Base-by-base conservation (phyloP, 306 rosid genomes). In the Trifolium fragiferum region DNA sequence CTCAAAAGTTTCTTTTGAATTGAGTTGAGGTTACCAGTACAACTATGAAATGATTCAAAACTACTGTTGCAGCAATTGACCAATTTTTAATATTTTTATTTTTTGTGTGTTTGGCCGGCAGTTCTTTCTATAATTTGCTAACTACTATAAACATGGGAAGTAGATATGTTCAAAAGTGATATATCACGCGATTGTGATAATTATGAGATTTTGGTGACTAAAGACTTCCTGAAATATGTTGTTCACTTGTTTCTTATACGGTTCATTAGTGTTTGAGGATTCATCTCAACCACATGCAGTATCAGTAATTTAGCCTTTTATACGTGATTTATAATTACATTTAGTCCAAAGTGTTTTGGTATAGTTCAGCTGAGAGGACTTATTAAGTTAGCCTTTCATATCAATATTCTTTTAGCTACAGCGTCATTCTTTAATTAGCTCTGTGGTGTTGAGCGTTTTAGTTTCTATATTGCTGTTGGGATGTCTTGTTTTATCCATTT, bases 401-500 rank as follows among this genome's bases (percentile, higher is more conserved):
- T 66, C 74, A 1, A 33, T 35, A 58, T 74, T 74, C 59, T 64
- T 79, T 32, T 46, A 60, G 30, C 46, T 15, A 35, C 5, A 32
- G 54, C 30, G 6, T 61, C 57, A 53, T 54, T 72, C 35, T 43
- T 46, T 33, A 47, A 47, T 15, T 15, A 60, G 66, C 14, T 57
- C 47, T 61, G 10, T 62, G 13, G 43, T 51, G 68, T 38, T 38
- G 41, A 16, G 38, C 43, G 63, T 60, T 20, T 59, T 50, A 25
- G 68, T 60, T 74, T 80, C 72, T 60, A 14, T 20, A 27, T 68
- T 68, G 59, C 43, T 61, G 70, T 38, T 11, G 51, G 50, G 35
- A 49, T 68, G 18, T 59, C 59, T 60, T 47, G 71, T 67, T 59
- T 59, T 40, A 58, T 38, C 57, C 40, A 62, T 73, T 78, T 78